Conservation (phyloP, 768 basidiomycete species). For the Trametes maxima region DNA sequence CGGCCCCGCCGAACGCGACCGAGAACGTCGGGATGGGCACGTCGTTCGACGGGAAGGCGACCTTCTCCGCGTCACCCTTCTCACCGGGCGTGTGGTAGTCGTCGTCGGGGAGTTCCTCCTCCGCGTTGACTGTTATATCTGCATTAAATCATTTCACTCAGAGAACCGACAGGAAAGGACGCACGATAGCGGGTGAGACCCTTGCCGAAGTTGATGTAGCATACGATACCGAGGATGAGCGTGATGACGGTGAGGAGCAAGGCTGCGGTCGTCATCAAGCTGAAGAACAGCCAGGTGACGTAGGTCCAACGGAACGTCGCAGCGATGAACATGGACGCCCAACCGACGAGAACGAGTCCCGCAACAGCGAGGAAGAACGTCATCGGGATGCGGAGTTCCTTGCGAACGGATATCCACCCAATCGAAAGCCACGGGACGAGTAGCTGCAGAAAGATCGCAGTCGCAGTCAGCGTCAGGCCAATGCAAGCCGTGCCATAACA, state of each 20-base stretch:
- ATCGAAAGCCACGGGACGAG: constrained; percentile 68
- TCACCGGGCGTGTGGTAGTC: constrained; percentile 40
- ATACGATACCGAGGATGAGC: constrained; percentile 64
- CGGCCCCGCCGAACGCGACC: constrained; percentile 36
- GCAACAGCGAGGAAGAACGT: constrained; percentile 63
- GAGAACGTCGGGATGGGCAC: constrained; percentile 59
- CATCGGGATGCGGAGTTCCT: constrained; percentile 62
- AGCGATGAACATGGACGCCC: constrained; percentile 74
- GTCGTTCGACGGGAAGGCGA: constrained; percentile 60
- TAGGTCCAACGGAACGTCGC: constrained; percentile 78
- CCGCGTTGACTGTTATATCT: constrained; percentile 49
- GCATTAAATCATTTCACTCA: neutral
- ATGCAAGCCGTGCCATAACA: constrained; percentile 16
- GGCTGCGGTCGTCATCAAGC: constrained; percentile 59
- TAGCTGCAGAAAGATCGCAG: constrained; percentile 41
- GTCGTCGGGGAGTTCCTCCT: constrained; percentile 51
- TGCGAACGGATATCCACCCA: constrained; percentile 78
- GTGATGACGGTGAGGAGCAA: constrained; percentile 56
- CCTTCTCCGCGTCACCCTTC: constrained; percentile 46
- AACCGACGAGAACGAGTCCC: constrained; percentile 63
- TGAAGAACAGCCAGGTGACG: constrained; percentile 73
- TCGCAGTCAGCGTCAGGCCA: neutral
- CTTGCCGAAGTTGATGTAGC: constrained; percentile 77
- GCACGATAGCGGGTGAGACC: constrained; percentile 68
- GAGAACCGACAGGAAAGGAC: constrained; percentile 33